phyloP scores from a whole-genome alignment of 768 basidiomycete genomes.

The Tricholoma bakamatsutake region DNA sequence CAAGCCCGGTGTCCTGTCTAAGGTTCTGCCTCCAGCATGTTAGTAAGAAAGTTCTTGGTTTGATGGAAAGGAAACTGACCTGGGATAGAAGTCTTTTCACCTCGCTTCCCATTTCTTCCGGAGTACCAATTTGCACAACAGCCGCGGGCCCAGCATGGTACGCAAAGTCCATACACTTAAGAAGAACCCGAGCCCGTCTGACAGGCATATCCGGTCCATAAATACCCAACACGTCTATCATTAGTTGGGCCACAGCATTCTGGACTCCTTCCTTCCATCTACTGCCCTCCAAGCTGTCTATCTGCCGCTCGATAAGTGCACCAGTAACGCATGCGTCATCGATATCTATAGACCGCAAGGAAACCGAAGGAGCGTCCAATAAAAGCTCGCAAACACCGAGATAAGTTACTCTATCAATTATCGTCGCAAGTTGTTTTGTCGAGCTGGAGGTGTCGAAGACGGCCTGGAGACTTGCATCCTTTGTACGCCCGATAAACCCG shows the following conservation, averaged over 20 bases:
- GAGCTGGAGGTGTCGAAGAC: constrained; percentile 37
- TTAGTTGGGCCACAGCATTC: constrained; percentile 31
- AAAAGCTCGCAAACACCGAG: constrained; percentile 64
- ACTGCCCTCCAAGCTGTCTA: constrained; percentile 46
- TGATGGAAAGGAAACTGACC: constrained; percentile 27
- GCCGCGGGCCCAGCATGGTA: constrained; percentile 31
- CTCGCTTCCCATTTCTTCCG: constrained; percentile 35
- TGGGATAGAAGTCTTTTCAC: constrained; percentile 35
- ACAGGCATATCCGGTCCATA: constrained; percentile 53
- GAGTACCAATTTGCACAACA: constrained; percentile 20
- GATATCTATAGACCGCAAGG: constrained; percentile 28
- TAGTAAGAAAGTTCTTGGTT: neutral
- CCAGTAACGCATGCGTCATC: constrained; percentile 36
- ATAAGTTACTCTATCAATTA: constrained; percentile 64
- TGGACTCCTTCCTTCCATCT: constrained; percentile 54
- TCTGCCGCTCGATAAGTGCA: constrained; percentile 56
- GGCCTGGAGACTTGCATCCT: constrained; percentile 18
- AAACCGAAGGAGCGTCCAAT: constrained; percentile 42
- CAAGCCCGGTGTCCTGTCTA: constrained; percentile 28
- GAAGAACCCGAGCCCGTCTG: constrained; percentile 49
- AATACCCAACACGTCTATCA: constrained; percentile 42
- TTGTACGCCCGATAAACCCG: constrained; percentile 31
- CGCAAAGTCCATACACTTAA: constrained; percentile 47
- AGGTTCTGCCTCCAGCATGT: constrained; percentile 20
- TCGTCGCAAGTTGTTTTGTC: constrained; percentile 49